Evolutionary conservation across 1,284 basidiomycete genomes (phyloP).

Genomic region (Volvariella volvacea): DNA sequence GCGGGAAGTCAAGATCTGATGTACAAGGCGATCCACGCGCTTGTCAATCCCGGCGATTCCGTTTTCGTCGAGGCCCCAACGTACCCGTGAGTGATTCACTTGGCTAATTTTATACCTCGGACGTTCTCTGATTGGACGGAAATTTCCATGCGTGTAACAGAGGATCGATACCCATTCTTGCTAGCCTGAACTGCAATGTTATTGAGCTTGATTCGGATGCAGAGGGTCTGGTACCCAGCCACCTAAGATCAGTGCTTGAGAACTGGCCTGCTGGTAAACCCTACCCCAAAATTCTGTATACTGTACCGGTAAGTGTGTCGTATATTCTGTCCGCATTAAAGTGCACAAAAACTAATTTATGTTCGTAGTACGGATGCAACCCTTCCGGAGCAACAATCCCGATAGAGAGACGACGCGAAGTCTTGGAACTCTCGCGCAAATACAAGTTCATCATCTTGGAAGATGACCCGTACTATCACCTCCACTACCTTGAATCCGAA

Average conservation of each 20-base stretch:
- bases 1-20: slow-evolving; percentile 82
- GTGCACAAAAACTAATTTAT: not conserved
- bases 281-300: slow-evolving; percentile 78
- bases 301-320: slow-evolving; percentile 53
- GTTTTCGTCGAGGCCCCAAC: slow-evolving; percentile 80
- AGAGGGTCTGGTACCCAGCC: slow-evolving; percentile 58
- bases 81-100: slow-evolving; percentile 55
- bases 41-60: slow-evolving; percentile 76
- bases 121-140: not conserved
- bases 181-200: slow-evolving; percentile 22
- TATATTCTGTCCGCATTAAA: not conserved
- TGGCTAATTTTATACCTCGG: slow-evolving; percentile 7
- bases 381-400: slow-evolving; percentile 75
- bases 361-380: slow-evolving; percentile 68
- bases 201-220: slow-evolving; percentile 79
- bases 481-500: slow-evolving; percentile 46
- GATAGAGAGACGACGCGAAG: slow-evolving; percentile 64
- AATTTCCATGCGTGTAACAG: slow-evolving; percentile 25
- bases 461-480: slow-evolving; percentile 76
- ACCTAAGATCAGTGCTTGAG: slow-evolving; percentile 58
- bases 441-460: slow-evolving; percentile 80
- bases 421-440: slow-evolving; percentile 67
- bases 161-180: slow-evolving; percentile 55
- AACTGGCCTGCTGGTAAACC: slow-evolving; percentile 66
- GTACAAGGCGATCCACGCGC: slow-evolving; percentile 58